Base-by-base conservation (phyloP, 345 rosid genomes). In the Brassica nigra region DNA sequence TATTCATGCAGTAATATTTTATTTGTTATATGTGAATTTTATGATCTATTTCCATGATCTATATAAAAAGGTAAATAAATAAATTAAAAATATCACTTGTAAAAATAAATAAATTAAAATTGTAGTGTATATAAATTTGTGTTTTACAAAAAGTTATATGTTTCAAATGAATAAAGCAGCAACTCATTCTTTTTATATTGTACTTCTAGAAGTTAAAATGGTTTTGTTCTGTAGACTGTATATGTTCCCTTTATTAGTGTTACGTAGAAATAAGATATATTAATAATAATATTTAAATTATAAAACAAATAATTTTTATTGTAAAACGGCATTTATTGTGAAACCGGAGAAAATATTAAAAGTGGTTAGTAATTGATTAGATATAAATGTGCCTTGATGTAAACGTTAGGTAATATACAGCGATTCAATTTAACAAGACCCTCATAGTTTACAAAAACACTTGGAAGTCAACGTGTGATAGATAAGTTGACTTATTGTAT, bases 401-500 rank as follows among this genome's bases (percentile, higher is more conserved):
- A 70, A 61, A 27, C 64, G 70, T 72, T 78, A 37, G 71, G 18
- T 71, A 55, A 64, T 18, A 1, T 71, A 55, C 70, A 68, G 0
- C 29, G 76, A 64, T 49, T 12, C 36, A 73, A 58, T 10, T 57
- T 62, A 72, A 42, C 8, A 30, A 15, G 67, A 55, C 36, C 20
- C 15, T 49, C 15, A 6, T 70, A 70, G 44, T 4, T 14, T 61
- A 34, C 39, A 71, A 58, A 71, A 6, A 47, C 63, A 70, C 14
- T 63, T 16, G 16, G 12, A 66, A 73, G 74, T 66, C 68, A 73
- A 73, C 29, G 28, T 33, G 11, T 59, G 57, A 59, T 74, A 67
- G 64, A 73, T 74, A 67, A 73, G 82, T 33, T 79, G 82, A 79
- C 74, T 79, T 2, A 29, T 66, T 49, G 15, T 66, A 12, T 31